Conservation (phyloP, 2,329 filamentous ascomycete species). For the Talaromyces pinophilus region DNA sequence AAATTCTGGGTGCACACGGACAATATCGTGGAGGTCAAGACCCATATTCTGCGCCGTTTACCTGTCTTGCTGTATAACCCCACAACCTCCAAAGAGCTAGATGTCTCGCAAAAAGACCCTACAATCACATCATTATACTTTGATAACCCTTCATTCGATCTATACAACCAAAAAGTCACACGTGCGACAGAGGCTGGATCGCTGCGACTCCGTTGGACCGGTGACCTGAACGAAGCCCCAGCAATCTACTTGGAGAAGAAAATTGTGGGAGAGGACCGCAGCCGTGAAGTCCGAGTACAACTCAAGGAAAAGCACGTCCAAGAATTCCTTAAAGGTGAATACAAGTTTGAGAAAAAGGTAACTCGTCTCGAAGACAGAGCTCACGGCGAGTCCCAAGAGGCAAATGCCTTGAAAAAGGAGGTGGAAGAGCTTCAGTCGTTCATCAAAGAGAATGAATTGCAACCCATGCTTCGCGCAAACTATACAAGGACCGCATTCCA, state of each 20-base stretch:
- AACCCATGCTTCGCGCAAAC: constrained; percentile 86
- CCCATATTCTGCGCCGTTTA: constrained; percentile 84
- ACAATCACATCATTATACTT: constrained; percentile 96
- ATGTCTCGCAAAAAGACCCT: constrained; percentile 75
- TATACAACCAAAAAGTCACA: constrained; percentile 84
- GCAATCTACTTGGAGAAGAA: constrained; percentile 90
- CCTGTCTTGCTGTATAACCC: constrained; percentile 93
- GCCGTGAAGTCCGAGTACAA: constrained; percentile 74
- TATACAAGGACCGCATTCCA: constrained; percentile 96
- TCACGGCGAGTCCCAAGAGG: constrained; percentile 65
- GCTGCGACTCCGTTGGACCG: constrained; percentile 87
- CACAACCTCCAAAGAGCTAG: constrained; percentile 75
- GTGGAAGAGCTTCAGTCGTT: constrained; percentile 78
- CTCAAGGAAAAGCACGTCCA: constrained; percentile 96
- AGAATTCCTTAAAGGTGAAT: constrained; percentile 80
- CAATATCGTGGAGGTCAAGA: constrained; percentile 96
- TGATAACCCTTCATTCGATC: constrained; percentile 79
- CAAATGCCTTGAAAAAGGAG: constrained; percentile 69
- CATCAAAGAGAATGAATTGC: constrained; percentile 72
- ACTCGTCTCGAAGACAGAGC: constrained; percentile 79
- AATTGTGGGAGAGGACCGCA: constrained; percentile 73
- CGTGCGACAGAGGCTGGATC: constrained; percentile 75
- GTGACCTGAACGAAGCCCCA: constrained; percentile 73
- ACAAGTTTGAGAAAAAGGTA: constrained; percentile 87
- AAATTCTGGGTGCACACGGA: constrained; percentile 98